A percentile compares a stretch with the other conserved stretches of the same genome.
phyloP scores from a whole-genome alignment of 495 filamentous ascomycete genomes.

The Aspergillus steynii region DNA sequence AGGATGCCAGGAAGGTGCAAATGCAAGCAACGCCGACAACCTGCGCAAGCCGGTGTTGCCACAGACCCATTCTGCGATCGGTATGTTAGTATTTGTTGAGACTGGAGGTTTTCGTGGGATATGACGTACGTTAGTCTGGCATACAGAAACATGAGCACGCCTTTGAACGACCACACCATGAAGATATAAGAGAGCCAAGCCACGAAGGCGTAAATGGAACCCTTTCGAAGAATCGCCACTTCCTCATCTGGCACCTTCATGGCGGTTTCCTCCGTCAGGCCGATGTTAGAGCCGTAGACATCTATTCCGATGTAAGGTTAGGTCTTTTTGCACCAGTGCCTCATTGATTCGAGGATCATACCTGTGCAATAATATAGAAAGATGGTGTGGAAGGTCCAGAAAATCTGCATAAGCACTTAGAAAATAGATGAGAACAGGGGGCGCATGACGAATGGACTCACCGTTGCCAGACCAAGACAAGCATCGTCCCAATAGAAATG shows the following conservation, averaged over 20 bases:
- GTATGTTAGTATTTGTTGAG: background rate
- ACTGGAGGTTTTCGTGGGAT: background rate
- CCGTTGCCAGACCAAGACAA: conserved; percentile 9
- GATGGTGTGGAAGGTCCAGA: conserved; percentile 12
- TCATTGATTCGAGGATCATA: background rate
- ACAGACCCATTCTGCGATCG: conserved; percentile 11
- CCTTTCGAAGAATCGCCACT: background rate
- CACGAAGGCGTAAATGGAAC: conserved; percentile 15
- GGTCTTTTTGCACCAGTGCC: no score
- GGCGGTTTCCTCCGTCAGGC: conserved; percentile 12
- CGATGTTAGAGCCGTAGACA: conserved; percentile 16
- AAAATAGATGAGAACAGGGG: background rate
- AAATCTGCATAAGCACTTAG: conserved; percentile 8
- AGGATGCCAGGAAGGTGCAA: conserved; percentile 41
- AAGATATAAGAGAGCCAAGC: conserved; percentile 50
- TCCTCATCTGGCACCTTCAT: conserved; percentile 9
- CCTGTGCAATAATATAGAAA: conserved; percentile 12
- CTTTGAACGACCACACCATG: conserved; percentile 50
- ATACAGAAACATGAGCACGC: conserved; percentile 50
- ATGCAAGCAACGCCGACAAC: conserved; percentile 26
- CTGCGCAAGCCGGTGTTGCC: conserved; percentile 16
- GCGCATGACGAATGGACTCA: background rate
- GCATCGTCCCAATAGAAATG: conserved; percentile 17
- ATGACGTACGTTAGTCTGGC: conserved; percentile 45
- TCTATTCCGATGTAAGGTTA: background rate